Percentiles rank a stretch among this genome's conserved stretches.
phyloP scores from a whole-genome alignment of 257 asterid genomes.

The Galeopsis tetrahit region DNA sequence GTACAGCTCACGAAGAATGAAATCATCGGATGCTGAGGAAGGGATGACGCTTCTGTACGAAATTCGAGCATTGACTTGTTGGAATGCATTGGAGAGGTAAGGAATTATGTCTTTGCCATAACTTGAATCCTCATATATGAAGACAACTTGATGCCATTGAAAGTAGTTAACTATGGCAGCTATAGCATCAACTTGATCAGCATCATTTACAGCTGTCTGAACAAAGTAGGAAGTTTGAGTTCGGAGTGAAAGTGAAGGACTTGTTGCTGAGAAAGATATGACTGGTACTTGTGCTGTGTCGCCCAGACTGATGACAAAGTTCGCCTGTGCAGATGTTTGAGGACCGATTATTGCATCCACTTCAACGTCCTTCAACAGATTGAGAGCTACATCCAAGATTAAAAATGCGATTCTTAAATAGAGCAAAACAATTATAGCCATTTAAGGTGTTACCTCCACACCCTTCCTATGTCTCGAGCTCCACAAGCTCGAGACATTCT shows the following conservation, averaged over 20 bases:
- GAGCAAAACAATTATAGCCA: background rate
- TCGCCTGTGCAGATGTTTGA: slow-evolving; percentile 26
- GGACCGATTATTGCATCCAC: too few species aligned
- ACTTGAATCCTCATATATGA: slow-evolving; percentile 42
- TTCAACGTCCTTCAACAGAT: too few species aligned
- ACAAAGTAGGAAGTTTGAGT: background rate
- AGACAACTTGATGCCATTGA: slow-evolving; percentile 40
- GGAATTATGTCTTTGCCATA: slow-evolving; percentile 45
- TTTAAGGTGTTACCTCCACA: too few species aligned
- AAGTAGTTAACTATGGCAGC: slow-evolving; percentile 42
- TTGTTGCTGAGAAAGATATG: slow-evolving; percentile 39
- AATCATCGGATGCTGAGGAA: slow-evolving; percentile 34
- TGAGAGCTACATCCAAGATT: slow-evolving; percentile 34
- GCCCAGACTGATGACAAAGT: slow-evolving; percentile 33
- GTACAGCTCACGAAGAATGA: slow-evolving; percentile 35
- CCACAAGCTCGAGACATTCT: too few species aligned
- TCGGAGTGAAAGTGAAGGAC: slow-evolving; percentile 34
- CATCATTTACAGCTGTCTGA: slow-evolving; percentile 31
- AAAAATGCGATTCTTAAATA: too few species aligned
- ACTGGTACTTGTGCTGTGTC: slow-evolving; percentile 35
- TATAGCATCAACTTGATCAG: slow-evolving; percentile 43
- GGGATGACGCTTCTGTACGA: slow-evolving; percentile 40
- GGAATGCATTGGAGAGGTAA: slow-evolving; percentile 23
- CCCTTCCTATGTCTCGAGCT: too few species aligned
- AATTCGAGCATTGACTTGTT: slow-evolving; percentile 22